Conservation (phyloP, 106 monocot species). For the Alisma plantagoaquatica region DNA sequence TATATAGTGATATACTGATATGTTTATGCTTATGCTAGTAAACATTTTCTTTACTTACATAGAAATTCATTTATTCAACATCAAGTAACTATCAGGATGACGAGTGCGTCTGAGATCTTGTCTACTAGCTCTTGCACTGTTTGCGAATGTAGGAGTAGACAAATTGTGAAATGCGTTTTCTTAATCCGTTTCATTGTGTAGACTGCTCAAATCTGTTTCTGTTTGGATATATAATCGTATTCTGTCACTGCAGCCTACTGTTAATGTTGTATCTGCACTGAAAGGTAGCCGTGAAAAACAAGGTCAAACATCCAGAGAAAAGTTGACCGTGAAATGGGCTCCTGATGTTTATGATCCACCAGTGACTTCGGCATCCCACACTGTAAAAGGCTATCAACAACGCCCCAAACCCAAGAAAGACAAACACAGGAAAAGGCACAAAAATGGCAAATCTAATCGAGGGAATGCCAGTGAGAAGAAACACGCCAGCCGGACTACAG, state of each 20-base stretch:
- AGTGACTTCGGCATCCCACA: slow-evolving; percentile 42
- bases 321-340: slow-evolving; percentile 66
- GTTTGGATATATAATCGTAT: background rate
- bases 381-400: slow-evolving; percentile 26
- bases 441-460: slow-evolving; percentile 33
- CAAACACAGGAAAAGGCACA: slow-evolving; percentile 27
- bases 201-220: too few species aligned
- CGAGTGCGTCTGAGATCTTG: too few species aligned
- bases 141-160: too few species aligned
- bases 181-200: too few species aligned
- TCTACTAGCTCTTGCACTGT: too few species aligned
- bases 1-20: too few species aligned
- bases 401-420: slow-evolving; percentile 41
- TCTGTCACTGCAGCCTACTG: slow-evolving; percentile 21
- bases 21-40: too few species aligned
- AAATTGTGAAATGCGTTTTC: too few species aligned
- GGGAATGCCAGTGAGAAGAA: slow-evolving; percentile 15
- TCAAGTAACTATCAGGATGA: too few species aligned
- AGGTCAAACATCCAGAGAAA: slow-evolving; percentile 12
- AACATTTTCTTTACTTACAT: too few species aligned
- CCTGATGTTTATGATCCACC: slow-evolving; percentile 82
- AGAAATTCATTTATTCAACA: too few species aligned
- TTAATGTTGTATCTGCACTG: slow-evolving; percentile 51
- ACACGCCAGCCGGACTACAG: slow-evolving; percentile 3
- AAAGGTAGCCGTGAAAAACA: slow-evolving; percentile 54